Base-by-base conservation (phyloP, 371 early-diverging fungal species). In the Mucor velutinosus region DNA sequence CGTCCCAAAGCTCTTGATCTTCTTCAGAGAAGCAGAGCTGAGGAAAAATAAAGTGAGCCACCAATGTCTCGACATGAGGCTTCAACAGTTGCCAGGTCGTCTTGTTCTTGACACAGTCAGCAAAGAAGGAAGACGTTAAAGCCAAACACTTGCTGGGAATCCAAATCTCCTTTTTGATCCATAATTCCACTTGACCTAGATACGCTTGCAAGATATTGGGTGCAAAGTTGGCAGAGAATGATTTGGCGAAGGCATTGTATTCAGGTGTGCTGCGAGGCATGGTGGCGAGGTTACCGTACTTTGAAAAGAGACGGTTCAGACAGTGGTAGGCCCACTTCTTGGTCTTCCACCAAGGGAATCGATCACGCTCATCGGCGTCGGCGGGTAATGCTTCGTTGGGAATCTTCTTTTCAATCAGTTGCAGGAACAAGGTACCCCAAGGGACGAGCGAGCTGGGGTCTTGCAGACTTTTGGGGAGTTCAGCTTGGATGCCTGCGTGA, bases 321-420 rank as follows among this genome's bases (percentile, higher is more conserved):
- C 92, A 92, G 47, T 89, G 87, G 69, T 89, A 90, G 4, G 97
- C 94, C 97, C 98, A 97, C 66, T 97, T 95, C 79, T 95, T 95
- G 41, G 92, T 93, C 83, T 94, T 94, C 92, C 93, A 94, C 90
- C 92, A 94, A 19, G 89, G 87, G 73, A 91, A 90, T 70, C 87
- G 86, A 62, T 92, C 94, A 35, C 90, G 77, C 39, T 93, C 95
- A 47, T 90, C 92, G 21, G 77, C 74, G 39, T 86, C 87, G 8
- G 85, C 71, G 32, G 90, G 87, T 10, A 89, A 72, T 6, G 77
- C 82, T 19, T 82, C 81, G 12, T 76, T 72, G 19, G 88, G 87
- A 67, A 89, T 82, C 30, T 76, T 65, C 73, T 89, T 89, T 49
- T 91, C 90, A 21, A 96, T 83, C 72, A 94, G 72, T 62, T 92